phyloP scores from a whole-genome alignment of 345 rosid species.

The Ceriops tagal region DNA sequence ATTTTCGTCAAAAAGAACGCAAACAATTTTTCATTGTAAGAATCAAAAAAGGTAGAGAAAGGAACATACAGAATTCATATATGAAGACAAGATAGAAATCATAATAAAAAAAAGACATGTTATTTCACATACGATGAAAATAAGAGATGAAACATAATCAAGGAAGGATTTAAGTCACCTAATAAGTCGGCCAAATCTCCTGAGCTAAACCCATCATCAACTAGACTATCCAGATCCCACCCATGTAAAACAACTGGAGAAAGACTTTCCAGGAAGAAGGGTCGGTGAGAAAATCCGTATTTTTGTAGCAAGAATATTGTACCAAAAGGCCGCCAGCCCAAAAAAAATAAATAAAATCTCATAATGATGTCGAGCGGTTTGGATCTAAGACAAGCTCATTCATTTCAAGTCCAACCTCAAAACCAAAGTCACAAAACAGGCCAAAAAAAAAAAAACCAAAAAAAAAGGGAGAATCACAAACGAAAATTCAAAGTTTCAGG shows the following conservation, averaged over 20 bases:
- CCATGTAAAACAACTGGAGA: neutral
- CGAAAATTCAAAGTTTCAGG: neutral
- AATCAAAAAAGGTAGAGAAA: neutral
- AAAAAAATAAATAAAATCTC: neutral
- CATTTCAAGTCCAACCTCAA: neutral
- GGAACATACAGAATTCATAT: neutral
- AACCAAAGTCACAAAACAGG: constrained; percentile 9
- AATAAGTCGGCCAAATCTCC: neutral
- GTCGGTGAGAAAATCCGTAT: too few species aligned
- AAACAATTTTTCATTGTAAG: neutral
- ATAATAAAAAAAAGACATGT: too few species aligned
- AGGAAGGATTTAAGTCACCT: too few species aligned
- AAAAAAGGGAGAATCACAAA: neutral
- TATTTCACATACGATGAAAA: too few species aligned
- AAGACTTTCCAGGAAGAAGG: neutral
- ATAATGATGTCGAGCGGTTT: neutral
- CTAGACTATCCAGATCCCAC: constrained; percentile 13
- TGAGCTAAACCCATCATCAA: constrained; percentile 1
- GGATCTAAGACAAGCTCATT: constrained; percentile 20
- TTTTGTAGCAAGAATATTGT: too few species aligned
- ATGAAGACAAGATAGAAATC: too few species aligned
- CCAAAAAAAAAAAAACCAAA: too few species aligned
- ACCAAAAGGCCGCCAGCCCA: too few species aligned
- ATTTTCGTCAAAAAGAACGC: constrained; percentile 7
- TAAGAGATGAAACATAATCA: too few species aligned